Evolutionary conservation across 371 early-diverging fungal species (phyloP), one percentile per base, ranked within the genome.

Genomic region (Apophysomyces ossiformis): DNA sequence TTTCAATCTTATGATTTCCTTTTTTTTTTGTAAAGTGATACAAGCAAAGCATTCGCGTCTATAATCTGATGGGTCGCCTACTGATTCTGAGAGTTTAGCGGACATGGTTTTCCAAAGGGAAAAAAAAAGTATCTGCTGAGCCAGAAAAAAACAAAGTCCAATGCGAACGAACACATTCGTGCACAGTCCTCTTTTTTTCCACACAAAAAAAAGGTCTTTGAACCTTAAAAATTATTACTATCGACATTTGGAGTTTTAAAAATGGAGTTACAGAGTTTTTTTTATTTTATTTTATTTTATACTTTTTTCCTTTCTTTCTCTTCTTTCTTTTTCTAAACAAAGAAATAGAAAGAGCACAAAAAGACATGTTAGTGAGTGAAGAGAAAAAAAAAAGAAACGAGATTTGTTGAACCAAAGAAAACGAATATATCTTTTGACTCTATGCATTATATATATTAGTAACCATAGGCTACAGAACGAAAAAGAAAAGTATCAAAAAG

Each of bases 141-240:
- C 9, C 54, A 3, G 21, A 21, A 50, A 21, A 50, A 18, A 50
- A 50, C n/a, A n/a, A n/a, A 21, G 9, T n/a, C 21, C 54, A 7
- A 50, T 50, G 54, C 54, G 21, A 47, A 11, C 7, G 16, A 9
- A 13, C 43, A 43, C 16, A 26, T 50, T 50, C 54, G 54, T 50
- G 54, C 54, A 50, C 54, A 50, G 54, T 50, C 54, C 54, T 50
- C 54, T 26, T 21, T 21, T 5, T 26, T 26, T 26, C 32, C 32
- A 26, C 32, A 26, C 32, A 26, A 26, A 26, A 21, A 50, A 50
- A 50, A 6, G 13, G 18, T 47, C 8, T 41, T 41, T 41, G 9
- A 50, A 50, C 54, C 21, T 50, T 18, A 50, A 50, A 50, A 50
- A 50, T 50, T 50, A 50, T 50, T 26, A 8, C 54, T 50, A 7